A percentile compares a stretch with the other conserved stretches of the same genome.
Conservation (phyloP, 345 rosid species). For the Syzygium grande region DNA sequence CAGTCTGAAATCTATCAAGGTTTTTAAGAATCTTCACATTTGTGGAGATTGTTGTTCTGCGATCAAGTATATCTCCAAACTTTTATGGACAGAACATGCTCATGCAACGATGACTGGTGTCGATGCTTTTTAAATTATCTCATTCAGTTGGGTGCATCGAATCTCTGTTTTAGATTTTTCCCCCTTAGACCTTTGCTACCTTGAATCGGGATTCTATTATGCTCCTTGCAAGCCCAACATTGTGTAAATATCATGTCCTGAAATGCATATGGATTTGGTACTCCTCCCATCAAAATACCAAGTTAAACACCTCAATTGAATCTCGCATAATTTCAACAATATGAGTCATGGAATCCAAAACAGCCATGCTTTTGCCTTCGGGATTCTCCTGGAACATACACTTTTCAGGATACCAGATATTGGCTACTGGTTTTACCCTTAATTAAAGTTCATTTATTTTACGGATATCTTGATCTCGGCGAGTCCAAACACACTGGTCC, state of each 20-base stretch:
- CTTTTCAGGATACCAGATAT: neutral
- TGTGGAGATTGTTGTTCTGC: too few relatives aligned
- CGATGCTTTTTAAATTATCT: too few relatives aligned
- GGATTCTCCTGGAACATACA: neutral
- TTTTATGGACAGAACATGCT: too few relatives aligned
- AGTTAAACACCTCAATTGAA: neutral
- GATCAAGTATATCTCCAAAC: too few relatives aligned
- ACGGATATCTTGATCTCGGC: neutral
- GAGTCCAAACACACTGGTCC: neutral
- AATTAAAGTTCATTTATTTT: neutral
- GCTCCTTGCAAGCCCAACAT: neutral
- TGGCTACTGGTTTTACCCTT: neutral
- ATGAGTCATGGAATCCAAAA: neutral
- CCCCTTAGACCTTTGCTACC: too few relatives aligned
- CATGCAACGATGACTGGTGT: too few relatives aligned
- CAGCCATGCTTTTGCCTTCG: neutral
- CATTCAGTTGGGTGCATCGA: too few relatives aligned
- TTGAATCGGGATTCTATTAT: neutral
- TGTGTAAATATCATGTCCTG: neutral
- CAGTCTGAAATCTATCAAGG: too few relatives aligned
- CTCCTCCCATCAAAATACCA: neutral
- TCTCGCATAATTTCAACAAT: neutral
- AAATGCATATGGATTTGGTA: neutral
- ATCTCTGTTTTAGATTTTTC: too few relatives aligned
- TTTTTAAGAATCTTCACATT: too few relatives aligned